Base-by-base conservation (phyloP, 805 yeast species). In the Nakazawaea ambrosiae region DNA sequence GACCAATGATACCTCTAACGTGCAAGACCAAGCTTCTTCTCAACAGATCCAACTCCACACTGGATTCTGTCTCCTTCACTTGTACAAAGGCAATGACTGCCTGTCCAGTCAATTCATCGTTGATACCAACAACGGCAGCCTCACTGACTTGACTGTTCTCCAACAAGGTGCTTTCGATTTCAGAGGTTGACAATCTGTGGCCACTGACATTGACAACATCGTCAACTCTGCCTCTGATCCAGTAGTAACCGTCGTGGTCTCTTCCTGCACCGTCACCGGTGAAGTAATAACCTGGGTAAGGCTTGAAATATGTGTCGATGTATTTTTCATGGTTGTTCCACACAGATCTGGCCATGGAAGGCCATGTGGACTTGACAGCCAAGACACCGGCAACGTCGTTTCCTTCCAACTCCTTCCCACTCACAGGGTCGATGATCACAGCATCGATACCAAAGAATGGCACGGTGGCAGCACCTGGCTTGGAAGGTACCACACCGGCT, bases 211-310 rank as follows among this genome's bases (percentile, higher is more conserved):
- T 92, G 49, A 90, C 98, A 42, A 92, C 97, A 54, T 92, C 98
- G 60, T 92, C 97, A 46, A 92, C 97, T 63, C 98, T 82, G 53
- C 98, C 98, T 62, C 90, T 76, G 60, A 92, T 90, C 96, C 97
- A 92, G 68, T 79, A 86, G 71, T 80, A 92, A 35, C 97, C 97
- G 55, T 92, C 97, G 45, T 76, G 76, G 61, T 92, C 98, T 58
- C 97, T 79, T 31, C 95, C 97, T 38, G 97, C 97, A 65, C 97
- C 97, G 60, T 90, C 98, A 53, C 98, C 98, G 10, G 97, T 84
- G 71, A 92, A 92, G 68, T 88, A 92, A 65, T 74, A 78, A 42
- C 95, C 94, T 42, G 90, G 86, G 68, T 90, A 92, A 36, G 96
- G 96, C 52, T 79, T 81, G 57, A 92, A 70, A 62, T 92, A 92